phyloP scores from a whole-genome alignment of 2,329 filamentous ascomycete genomes.

The Cryphonectria nitschkei region DNA sequence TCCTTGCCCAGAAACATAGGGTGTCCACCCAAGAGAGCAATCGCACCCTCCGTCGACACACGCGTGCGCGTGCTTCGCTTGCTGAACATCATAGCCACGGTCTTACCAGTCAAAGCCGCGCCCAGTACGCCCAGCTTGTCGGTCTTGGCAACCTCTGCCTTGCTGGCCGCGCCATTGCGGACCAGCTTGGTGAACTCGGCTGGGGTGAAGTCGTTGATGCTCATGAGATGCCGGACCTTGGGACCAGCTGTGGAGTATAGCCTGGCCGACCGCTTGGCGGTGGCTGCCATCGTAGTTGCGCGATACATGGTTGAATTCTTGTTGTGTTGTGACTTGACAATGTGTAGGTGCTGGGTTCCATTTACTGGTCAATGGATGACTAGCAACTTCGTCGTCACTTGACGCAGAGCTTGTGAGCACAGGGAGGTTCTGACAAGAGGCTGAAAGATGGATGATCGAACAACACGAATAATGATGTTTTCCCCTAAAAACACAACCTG shows the following conservation, averaged over 20 bases:
- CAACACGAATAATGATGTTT: not conserved
- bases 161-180: conserved; percentile 78
- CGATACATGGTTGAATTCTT: conserved; percentile 29
- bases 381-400: not conserved
- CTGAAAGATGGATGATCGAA: not conserved
- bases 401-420: not conserved
- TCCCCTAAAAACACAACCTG: not conserved
- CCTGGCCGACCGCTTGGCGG: conserved; percentile 44
- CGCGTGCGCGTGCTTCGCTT: conserved; percentile 94
- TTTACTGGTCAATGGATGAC: not conserved
- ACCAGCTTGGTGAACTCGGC: conserved; percentile 81
- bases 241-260: conserved; percentile 49
- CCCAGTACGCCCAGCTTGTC: conserved; percentile 62
- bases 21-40: conserved; percentile 85
- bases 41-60: conserved; percentile 89
- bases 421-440: not conserved
- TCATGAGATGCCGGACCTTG: conserved; percentile 80
- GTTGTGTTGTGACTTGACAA: not conserved
- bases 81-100: conserved; percentile 94
- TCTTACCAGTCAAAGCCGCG: conserved; percentile 71
- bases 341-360: not conserved
- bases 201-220: conserved; percentile 82
- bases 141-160: conserved; percentile 74
- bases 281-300: conserved; percentile 32
- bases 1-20: conserved; percentile 96